phyloP scores from a whole-genome alignment of 1,139 yeast species.

The Magnusiomyces ingens region DNA sequence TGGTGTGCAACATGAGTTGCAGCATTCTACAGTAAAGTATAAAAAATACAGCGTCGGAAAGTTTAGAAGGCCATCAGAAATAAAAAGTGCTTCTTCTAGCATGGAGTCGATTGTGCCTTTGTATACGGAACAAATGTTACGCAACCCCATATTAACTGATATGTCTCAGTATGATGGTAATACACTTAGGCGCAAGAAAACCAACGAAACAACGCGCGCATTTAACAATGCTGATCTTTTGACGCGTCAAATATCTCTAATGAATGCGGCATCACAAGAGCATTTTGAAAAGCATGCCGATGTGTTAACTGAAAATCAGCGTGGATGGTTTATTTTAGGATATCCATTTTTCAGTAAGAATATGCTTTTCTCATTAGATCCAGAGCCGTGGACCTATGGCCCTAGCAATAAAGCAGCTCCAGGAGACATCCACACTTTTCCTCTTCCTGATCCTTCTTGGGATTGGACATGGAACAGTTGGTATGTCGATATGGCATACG shows the following conservation, averaged over 20 bases:
- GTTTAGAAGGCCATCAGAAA: too few relatives aligned
- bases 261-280: background rate
- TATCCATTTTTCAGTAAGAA: slow-evolving; percentile 52
- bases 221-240: slow-evolving; percentile 1
- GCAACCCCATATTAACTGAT: slow-evolving; percentile 8
- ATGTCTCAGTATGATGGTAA: slow-evolving; percentile 3
- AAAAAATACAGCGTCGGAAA: too few relatives aligned
- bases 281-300: slow-evolving; percentile 20
- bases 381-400: slow-evolving; percentile 36
- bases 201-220: slow-evolving; percentile 1
- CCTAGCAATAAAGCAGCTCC: slow-evolving; percentile 25
- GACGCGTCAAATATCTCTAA: background rate
- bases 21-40: too few relatives aligned
- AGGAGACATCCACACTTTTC: slow-evolving; percentile 40
- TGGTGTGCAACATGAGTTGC: too few relatives aligned
- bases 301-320: slow-evolving; percentile 53
- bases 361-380: slow-evolving; percentile 50
- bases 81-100: background rate
- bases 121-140: slow-evolving; percentile 6
- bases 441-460: slow-evolving; percentile 65
- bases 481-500: slow-evolving; percentile 66
- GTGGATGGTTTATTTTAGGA: slow-evolving; percentile 63
- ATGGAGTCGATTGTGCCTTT: slow-evolving; percentile 3
- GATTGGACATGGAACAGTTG: slow-evolving; percentile 65
- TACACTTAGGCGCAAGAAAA: background rate